phyloP scores from a whole-genome alignment of 2,329 filamentous ascomycete species.

The Dactylellina leptospora region DNA sequence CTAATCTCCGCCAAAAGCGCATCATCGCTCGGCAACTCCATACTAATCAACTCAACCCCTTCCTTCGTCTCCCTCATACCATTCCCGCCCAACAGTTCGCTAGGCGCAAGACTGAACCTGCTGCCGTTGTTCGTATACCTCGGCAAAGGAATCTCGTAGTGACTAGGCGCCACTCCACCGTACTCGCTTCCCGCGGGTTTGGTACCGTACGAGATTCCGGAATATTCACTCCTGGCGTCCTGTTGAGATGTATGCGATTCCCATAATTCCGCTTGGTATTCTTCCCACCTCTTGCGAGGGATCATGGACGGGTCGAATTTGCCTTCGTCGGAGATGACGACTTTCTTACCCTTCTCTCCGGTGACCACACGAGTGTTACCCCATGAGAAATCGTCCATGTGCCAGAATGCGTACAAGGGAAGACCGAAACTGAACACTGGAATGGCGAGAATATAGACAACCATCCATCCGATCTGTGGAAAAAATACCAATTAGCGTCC shows the following conservation, averaged over 20 bases:
- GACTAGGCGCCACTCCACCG: conserved; percentile 66
- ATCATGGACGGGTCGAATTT: conserved; percentile 95
- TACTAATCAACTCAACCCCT: conserved; percentile 78
- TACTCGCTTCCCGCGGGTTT: conserved; percentile 68
- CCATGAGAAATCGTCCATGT: conserved; percentile 99
- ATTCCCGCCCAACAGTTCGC: conserved; percentile 74
- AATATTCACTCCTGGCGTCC: conserved; percentile 84
- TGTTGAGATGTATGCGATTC: conserved; percentile 81
- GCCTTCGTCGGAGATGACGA: conserved; percentile 94
- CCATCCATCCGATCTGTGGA: conserved; percentile 85
- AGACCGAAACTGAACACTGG: conserved; percentile 90
- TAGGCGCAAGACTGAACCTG: conserved; percentile 81
- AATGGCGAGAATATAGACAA: conserved; percentile 90
- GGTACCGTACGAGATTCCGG: conserved; percentile 93
- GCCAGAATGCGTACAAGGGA: conserved; percentile 95
- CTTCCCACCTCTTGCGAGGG: conserved; percentile 98
- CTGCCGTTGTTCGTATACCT: conserved; percentile 64
- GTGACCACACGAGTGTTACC: conserved; percentile 98
- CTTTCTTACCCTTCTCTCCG: conserved; percentile 89
- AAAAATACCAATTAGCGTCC: conserved; percentile 7
- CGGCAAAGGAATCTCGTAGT: conserved; percentile 66
- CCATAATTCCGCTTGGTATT: conserved; percentile 98
- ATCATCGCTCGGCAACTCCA: conserved; percentile 86
- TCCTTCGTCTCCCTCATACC: conserved; percentile 66
- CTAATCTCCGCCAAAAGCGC: conserved; percentile 91